These are phyloP conservation scores for Pestalotiopsis sp. DNA, from an alignment of 2,329 filamentous ascomycete species.

Conservation along the genomic window DNA sequence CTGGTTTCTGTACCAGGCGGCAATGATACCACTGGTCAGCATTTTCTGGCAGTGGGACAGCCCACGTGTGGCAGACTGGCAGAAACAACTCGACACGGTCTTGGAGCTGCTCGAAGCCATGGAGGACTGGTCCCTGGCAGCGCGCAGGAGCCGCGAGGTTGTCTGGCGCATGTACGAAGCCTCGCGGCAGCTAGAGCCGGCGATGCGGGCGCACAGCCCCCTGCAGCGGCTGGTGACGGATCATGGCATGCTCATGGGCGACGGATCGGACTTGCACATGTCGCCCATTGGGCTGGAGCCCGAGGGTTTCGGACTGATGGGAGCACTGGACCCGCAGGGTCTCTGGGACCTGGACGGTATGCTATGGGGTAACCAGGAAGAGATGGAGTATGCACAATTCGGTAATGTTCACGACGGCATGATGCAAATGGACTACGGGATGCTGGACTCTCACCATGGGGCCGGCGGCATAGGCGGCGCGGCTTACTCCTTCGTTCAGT, in stretches of 20 bases:
- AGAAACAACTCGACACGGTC: slow-evolving; percentile 57
- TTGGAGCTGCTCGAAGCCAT: slow-evolving; percentile 63
- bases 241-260: slow-evolving; percentile 34
- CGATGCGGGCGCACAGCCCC: slow-evolving; percentile 30
- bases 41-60: slow-evolving; percentile 67
- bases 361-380: slow-evolving; percentile 48
- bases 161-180: slow-evolving; percentile 65
- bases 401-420: slow-evolving; percentile 29
- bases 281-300: slow-evolving; percentile 52
- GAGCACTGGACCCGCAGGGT: slow-evolving; percentile 53
- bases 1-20: slow-evolving; percentile 79
- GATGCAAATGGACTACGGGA: slow-evolving; percentile 27
- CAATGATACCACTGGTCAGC: slow-evolving; percentile 75
- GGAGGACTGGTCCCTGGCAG: slow-evolving; percentile 65
- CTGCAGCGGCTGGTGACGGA: slow-evolving; percentile 34
- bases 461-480: slow-evolving; percentile 37
- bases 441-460: slow-evolving; percentile 26
- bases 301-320: slow-evolving; percentile 51
- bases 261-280: slow-evolving; percentile 46
- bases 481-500: slow-evolving; percentile 44
- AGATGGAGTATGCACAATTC: slow-evolving; percentile 35
- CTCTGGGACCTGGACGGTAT: slow-evolving; percentile 59
- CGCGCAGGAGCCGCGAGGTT: slow-evolving; percentile 62
- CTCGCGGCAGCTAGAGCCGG: slow-evolving; percentile 39
- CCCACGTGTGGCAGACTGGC: slow-evolving; percentile 51